phyloP scores from a whole-genome alignment of 2,329 filamentous ascomycete species.

The Seiridium unicorne region DNA sequence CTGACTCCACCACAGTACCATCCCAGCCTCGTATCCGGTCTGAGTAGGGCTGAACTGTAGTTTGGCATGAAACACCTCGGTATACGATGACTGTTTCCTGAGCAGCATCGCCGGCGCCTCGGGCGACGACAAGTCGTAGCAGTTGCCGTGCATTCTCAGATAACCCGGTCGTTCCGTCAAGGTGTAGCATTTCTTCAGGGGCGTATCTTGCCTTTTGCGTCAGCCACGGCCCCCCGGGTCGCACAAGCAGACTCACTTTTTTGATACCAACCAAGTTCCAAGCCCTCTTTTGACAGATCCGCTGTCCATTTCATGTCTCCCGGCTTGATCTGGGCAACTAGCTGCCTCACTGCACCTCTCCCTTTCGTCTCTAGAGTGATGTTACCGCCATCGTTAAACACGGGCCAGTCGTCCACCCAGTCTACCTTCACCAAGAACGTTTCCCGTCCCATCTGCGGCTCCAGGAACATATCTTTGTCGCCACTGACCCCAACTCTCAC shows the following conservation, averaged over 20 bases:
- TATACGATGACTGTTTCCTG: conserved; percentile 48
- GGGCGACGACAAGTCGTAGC: conserved; percentile 48
- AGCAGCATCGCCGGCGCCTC: conserved; percentile 51
- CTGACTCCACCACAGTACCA: conserved; percentile 54
- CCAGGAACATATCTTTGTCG: conserved; percentile 22
- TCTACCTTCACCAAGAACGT: conserved; percentile 48
- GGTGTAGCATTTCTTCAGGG: conserved; percentile 43
- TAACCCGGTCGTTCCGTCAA: conserved; percentile 40
- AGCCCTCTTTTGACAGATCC: conserved; percentile 28
- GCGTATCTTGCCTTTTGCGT: conserved; percentile 37
- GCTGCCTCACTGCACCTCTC: conserved; percentile 18
- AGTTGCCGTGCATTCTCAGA: conserved; percentile 49
- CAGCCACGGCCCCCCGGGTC: not conserved
- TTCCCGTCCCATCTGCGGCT: conserved; percentile 46
- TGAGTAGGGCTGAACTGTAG: conserved; percentile 44
- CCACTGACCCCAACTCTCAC: conserved; percentile 16
- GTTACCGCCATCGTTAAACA: conserved; percentile 45
- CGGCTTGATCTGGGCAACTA: conserved; percentile 20
- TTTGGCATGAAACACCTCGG: conserved; percentile 38
- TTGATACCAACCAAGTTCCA: conserved; percentile 37
- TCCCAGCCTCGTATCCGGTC: conserved; percentile 47
- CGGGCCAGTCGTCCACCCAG: conserved; percentile 51
- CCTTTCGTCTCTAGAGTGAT: conserved; percentile 36
- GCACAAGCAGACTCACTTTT: conserved; percentile 24
- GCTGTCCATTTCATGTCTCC: conserved; percentile 29